These are phyloP conservation scores for Penicillium fuscoglaucum DNA, from an alignment of 2,329 filamentous ascomycete species.

Conservation along the genomic window DNA sequence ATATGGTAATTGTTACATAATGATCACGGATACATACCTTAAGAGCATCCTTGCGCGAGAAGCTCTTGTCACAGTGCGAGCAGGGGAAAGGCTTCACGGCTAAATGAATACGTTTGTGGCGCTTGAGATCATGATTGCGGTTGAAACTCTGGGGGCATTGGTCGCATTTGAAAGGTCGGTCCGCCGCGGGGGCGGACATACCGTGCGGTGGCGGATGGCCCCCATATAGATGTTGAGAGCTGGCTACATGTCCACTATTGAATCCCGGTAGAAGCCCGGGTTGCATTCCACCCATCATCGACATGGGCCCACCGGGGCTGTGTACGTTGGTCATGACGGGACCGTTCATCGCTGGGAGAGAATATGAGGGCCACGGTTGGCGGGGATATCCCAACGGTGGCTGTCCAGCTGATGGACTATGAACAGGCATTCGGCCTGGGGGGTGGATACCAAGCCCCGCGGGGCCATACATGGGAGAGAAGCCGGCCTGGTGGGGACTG, in stretches of 20 bases:
- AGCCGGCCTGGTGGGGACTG: conserved; percentile 51
- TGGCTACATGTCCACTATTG: conserved; percentile 62
- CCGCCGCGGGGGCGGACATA: conserved; percentile 59
- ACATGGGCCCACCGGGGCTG: conserved; percentile 70
- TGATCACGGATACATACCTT: conserved; percentile 66
- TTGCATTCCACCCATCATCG: conserved; percentile 64
- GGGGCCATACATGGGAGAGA: conserved; percentile 41
- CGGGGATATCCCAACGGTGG: conserved; percentile 39
- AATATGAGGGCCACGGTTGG: conserved; percentile 53
- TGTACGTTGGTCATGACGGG: conserved; percentile 77
- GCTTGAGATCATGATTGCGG: conserved; percentile 91
- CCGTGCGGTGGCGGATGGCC: conserved; percentile 56
- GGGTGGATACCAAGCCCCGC: conserved; percentile 42
- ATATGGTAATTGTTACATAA: neutral
- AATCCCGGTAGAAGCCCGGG: conserved; percentile 58
- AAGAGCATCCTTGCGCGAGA: conserved; percentile 91
- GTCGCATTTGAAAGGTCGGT: conserved; percentile 93
- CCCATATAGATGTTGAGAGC: conserved; percentile 61
- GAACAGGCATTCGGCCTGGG: conserved; percentile 56
- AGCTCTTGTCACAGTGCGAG: conserved; percentile 88
- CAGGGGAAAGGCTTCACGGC: conserved; percentile 96
- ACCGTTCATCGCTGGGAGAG: conserved; percentile 62
- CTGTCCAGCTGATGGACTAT: conserved; percentile 48
- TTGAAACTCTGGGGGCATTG: conserved; percentile 92
- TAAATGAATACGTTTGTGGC: conserved; percentile 92